Evolutionary conservation across 768 basidiomycete genomes (phyloP), one percentile per base, ranked within the genome.

Genomic region (Collybia sordida): DNA sequence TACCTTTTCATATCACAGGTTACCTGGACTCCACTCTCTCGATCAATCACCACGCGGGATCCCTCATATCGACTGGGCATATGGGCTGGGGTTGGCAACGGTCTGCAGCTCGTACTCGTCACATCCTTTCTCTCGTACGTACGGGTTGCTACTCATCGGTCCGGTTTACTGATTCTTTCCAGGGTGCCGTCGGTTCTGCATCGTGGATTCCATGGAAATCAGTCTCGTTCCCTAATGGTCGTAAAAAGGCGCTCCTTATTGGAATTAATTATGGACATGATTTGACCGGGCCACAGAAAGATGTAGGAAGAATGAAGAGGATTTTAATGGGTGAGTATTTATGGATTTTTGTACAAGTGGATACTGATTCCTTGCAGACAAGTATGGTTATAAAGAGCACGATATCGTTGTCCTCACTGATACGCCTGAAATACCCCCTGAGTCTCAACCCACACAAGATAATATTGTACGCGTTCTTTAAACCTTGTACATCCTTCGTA

Each of bases 201-300:
- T 31, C 31, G 9, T 31, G 31, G 31, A 31, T 12, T 12, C 31
- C 31, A 31, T 31, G 31, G 31, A 31, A 31, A 12, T 6, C 5
- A 11, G 11, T 14, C 31, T 11, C 31, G n/a, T n/a, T n/a, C 31
- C 11, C 31, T 31, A 7, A 11, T 3, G 31, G 31, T 31, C 11
- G 31, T 31, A 47, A 37, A 27, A 47, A 38, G 23, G 45, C 45
- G 17, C 36, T 47, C 2, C 45, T 47, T 19, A 47, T 47, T 2
- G 45, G 45, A 22, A 47, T 47, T 17, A 37, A 38, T 18, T 47
- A 47, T n/a, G 9, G 9, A 2, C 7, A 35, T 9, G 12, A 15
- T n/a, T 25, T 47, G 15, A 25, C n/a, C 11, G 36, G 15, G 45
- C 45, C 45, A 2, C 38, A 38, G 45, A 23, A 37, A 38, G 45